Evolutionary conservation across 805 yeast genomes (phyloP).

Genomic region (Myxozyma sirexii): DNA sequence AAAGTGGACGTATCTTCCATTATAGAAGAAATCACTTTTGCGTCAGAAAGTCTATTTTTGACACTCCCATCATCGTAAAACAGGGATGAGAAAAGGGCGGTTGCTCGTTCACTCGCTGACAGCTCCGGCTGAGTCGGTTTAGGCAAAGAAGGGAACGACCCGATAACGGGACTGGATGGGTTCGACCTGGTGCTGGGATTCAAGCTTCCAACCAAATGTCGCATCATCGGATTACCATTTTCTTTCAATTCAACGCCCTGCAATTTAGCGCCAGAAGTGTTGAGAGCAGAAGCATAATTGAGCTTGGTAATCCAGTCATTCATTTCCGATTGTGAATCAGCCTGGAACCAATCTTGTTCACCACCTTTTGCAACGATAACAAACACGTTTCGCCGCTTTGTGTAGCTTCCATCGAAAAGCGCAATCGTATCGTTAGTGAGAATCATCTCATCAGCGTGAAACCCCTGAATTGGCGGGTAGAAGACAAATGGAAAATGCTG

Average conservation of each 20-base stretch:
- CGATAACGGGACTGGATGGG: not conserved
- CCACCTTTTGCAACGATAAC: constrained; percentile 41
- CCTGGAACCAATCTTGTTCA: constrained; percentile 47
- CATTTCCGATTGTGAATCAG: constrained; percentile 51
- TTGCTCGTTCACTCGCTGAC: constrained; percentile 2
- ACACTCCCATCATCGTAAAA: constrained; percentile 19
- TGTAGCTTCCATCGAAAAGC: constrained; percentile 35
- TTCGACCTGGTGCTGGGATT: constrained; percentile 6
- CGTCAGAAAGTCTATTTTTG: constrained; percentile 10
- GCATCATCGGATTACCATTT: constrained; percentile 8
- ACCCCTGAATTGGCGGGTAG: constrained; percentile 44
- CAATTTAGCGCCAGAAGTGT: constrained; percentile 42
- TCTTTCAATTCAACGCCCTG: constrained; percentile 22
- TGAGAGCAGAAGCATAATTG: constrained; percentile 55
- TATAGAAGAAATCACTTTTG: not conserved
- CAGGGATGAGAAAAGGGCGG: constrained; percentile 12
- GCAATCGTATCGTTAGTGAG: constrained; percentile 50
- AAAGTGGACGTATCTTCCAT: constrained; percentile 6
- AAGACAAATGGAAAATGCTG: constrained; percentile 27
- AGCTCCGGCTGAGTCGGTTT: not conserved
- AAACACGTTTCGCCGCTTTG: constrained; percentile 37
- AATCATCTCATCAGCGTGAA: constrained; percentile 43
- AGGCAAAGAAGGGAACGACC: constrained; percentile 4
- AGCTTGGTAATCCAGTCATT: constrained; percentile 62
- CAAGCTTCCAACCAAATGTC: constrained; percentile 21